phyloP scores from a whole-genome alignment of 495 filamentous ascomycete species.

The Achaetomiella virescens region DNA sequence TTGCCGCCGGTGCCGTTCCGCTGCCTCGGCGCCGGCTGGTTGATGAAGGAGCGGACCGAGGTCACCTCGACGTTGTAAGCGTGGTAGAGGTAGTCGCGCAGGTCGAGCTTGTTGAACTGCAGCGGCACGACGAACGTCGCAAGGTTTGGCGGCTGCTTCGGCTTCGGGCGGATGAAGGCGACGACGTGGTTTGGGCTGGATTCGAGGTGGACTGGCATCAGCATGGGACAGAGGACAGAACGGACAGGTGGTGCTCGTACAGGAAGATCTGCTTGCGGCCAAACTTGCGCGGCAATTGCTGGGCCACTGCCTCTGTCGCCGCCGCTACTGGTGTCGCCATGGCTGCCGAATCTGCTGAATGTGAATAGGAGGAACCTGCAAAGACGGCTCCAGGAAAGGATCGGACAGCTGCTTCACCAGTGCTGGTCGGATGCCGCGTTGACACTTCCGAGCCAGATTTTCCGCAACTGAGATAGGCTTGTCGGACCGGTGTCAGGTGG shows the following conservation, averaged over 20 bases:
- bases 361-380: background rate
- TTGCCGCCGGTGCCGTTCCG: conserved; percentile 38
- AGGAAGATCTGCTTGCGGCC: conserved; percentile 62
- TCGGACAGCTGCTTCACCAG: background rate
- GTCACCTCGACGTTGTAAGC: conserved; percentile 62
- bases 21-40: conserved; percentile 55
- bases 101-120: conserved; percentile 82
- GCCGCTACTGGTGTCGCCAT: conserved; percentile 17
- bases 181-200: conserved; percentile 71
- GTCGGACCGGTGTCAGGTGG: conserved; percentile 12
- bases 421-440: background rate
- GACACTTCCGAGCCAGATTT: conserved; percentile 4
- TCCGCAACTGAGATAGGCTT: background rate
- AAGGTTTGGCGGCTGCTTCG: conserved; percentile 64
- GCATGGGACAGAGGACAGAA: background rate
- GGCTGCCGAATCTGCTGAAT: background rate
- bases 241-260: conserved; percentile 37
- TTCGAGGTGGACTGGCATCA: background rate
- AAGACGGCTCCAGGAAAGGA: background rate
- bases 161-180: conserved; percentile 62
- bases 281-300: conserved; percentile 24
- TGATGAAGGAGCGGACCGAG: conserved; percentile 71
- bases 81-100: conserved; percentile 81
- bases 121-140: conserved; percentile 82
- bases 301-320: conserved; percentile 16